Evolutionary conservation across 73 alveolate genomes (phyloP).

Genomic region (Loxodes magnus): DNA sequence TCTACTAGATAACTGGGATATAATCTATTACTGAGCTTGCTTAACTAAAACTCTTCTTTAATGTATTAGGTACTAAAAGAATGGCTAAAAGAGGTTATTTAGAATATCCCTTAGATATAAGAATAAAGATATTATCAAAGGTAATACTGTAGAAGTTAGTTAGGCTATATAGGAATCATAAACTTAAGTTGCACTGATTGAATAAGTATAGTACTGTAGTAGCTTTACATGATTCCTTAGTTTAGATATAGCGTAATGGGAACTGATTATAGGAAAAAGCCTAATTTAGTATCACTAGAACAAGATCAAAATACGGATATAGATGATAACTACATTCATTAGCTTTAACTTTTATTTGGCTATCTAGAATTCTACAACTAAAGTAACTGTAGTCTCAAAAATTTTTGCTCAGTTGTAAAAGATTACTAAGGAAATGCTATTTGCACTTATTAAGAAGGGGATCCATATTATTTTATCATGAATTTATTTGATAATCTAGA

Average conservation of each 20-base stretch:
- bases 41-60: conserved; percentile 15
- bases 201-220: conserved; percentile 91
- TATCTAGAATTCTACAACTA: conserved; percentile 80
- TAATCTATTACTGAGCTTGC: conserved; percentile 4
- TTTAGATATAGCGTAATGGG: conserved; percentile 80
- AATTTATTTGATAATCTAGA: conserved; percentile 91
- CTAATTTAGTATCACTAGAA: conserved; percentile 1
- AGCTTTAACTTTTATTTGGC: conserved; percentile 83
- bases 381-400: conserved; percentile 79
- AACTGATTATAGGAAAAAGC: conserved; percentile 56
- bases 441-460: conserved; percentile 75
- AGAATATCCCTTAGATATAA: conserved; percentile 34
- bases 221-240: conserved; percentile 86
- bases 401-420: conserved; percentile 84
- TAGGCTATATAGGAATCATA: conserved; percentile 59
- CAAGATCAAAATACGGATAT: conserved; percentile 15
- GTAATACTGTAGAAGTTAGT: conserved; percentile 40
- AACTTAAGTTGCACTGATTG: conserved; percentile 88
- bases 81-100: conserved; percentile 20
- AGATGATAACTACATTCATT: conserved; percentile 93
- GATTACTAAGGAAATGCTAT: conserved; percentile 94
- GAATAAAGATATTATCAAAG: conserved; percentile 63
- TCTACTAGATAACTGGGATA: conserved; percentile 1
- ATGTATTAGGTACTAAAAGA: conserved; percentile 21
- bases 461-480: conserved; percentile 88